Evolutionary conservation across 2,329 filamentous ascomycete genomes (phyloP).

Genomic region (Zalaria obscura): DNA sequence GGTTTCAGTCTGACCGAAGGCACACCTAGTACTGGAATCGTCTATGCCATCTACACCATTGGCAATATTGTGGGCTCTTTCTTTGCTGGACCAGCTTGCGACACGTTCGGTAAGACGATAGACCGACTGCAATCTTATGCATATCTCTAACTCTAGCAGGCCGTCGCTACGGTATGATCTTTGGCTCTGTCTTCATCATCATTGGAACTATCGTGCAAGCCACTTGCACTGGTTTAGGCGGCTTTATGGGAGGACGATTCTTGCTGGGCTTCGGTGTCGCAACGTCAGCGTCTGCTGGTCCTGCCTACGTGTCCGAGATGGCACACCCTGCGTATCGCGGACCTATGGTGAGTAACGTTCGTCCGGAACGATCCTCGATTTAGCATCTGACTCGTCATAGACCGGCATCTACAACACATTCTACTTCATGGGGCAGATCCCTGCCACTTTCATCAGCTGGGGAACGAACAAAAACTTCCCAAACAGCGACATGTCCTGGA

Average conservation of each 20-base stretch:
- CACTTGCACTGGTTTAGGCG: conserved; percentile 29
- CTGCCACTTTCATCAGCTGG: conserved; percentile 37
- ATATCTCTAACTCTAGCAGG: conserved; percentile 5
- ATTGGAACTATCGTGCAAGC: conserved; percentile 36
- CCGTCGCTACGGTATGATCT: conserved; percentile 21
- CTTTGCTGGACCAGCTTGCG: conserved; percentile 24
- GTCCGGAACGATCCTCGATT: too few species aligned
- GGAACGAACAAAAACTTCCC: conserved; percentile 10
- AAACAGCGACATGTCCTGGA: conserved; percentile 13
- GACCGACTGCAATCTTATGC: too few species aligned
- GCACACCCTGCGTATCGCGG: conserved; percentile 47
- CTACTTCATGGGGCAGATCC: conserved; percentile 34
- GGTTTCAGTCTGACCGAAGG: neutral
- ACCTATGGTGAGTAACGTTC: conserved; percentile 12
- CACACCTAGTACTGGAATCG: conserved; percentile 25
- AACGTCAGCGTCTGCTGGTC: conserved; percentile 45
- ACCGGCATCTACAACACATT: conserved; percentile 20
- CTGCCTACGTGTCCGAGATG: conserved; percentile 48
- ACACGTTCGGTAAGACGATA: neutral
- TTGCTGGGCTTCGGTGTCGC: conserved; percentile 48
- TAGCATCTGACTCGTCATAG: neutral
- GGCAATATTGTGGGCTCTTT: conserved; percentile 30
- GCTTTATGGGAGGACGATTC: conserved; percentile 49
- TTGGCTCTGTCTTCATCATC: conserved; percentile 53
- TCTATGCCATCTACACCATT: conserved; percentile 35